Base-by-base conservation (phyloP, 2,329 filamentous ascomycete genomes). In the Pseudodiploospora longispora region DNA sequence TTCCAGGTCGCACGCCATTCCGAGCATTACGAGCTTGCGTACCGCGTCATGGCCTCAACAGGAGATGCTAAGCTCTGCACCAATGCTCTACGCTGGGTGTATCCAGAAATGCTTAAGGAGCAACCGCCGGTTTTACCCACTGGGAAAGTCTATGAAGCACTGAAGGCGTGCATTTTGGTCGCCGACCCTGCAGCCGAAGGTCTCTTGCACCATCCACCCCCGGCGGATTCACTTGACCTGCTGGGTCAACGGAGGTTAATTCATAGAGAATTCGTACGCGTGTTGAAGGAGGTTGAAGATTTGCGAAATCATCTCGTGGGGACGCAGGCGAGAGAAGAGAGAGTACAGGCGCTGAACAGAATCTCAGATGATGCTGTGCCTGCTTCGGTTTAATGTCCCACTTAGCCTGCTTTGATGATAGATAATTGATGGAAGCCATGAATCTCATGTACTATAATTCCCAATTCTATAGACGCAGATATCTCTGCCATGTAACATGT, bases 41-140 rank as follows among this genome's bases (percentile, higher is more conserved):
- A 78, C 55, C 51, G 59, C 10, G 56, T 66, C 29, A 67, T 80
- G 42, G 70, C 73, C 1, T 56, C 64, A 4, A 69, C 70, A 0
- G 53, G 60, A 0, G 63, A 75, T 50, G 61, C 68, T 44, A 53
- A 46, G 39, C 59, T 65, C 49, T 80, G 68, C 57, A 68, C 61
- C 42, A 66, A 68, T 47, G 71, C 66, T 27, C 62, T 77, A 49
- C 71, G 69, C n/a, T 70, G 65, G 48, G 75, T 74, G 55, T 68
- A 77, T n/a, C 68, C 71, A 2, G 78, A 82, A 55, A 82, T 86
- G 76, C 49, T 66, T 12, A 59, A 63, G 38, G 81, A 86, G 55
- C 49, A 67, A 1, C 72, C 74, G 1, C 62, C 66, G 0, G 67
- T 86, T 10, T 42, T 50, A 27, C 62, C 74, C 1, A 49, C 64